phyloP scores from a whole-genome alignment of 129 eudicot species.

The carrot (Daucus carota) region DNA sequence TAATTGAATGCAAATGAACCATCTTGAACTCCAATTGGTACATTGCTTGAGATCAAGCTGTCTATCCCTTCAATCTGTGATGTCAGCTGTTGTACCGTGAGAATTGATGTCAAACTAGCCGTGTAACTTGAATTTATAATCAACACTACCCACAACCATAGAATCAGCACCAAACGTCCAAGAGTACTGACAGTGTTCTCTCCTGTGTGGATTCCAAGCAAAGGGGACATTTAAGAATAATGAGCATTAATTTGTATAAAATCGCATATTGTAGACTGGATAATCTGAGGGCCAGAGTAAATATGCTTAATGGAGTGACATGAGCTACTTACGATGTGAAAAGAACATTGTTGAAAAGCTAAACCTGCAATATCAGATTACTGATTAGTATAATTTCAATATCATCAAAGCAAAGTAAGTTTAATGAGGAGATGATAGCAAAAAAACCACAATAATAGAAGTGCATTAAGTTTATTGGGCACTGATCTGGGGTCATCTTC shows the following conservation, averaged over 20 bases:
- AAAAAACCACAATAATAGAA: background rate
- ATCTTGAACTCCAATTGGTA: constrained; percentile 27
- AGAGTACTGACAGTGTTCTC: constrained; percentile 32
- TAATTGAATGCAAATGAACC: constrained; percentile 31
- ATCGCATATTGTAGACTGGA: background rate
- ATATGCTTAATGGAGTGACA: background rate
- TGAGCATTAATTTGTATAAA: background rate
- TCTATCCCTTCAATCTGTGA: constrained; percentile 28
- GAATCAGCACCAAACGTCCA: constrained; percentile 28
- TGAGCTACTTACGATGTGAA: constrained; percentile 26
- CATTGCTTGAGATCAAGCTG: constrained; percentile 25
- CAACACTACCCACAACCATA: constrained; percentile 36
- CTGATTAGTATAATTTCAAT: background rate
- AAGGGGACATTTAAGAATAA: background rate
- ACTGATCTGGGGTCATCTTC: background rate
- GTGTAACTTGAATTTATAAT: constrained; percentile 35
- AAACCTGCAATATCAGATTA: constrained; percentile 20
- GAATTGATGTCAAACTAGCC: constrained; percentile 36
- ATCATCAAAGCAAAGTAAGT: background rate
- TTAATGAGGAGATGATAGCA: background rate
- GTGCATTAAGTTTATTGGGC: background rate
- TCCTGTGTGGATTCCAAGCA: constrained; percentile 15
- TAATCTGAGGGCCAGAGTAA: background rate
- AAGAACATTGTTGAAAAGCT: constrained; percentile 31
- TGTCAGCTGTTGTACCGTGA: constrained; percentile 35